Evolutionary conservation across 345 rosid genomes (phyloP), one percentile per base, ranked within the genome.

Genomic region (Salix arbutifolia): DNA sequence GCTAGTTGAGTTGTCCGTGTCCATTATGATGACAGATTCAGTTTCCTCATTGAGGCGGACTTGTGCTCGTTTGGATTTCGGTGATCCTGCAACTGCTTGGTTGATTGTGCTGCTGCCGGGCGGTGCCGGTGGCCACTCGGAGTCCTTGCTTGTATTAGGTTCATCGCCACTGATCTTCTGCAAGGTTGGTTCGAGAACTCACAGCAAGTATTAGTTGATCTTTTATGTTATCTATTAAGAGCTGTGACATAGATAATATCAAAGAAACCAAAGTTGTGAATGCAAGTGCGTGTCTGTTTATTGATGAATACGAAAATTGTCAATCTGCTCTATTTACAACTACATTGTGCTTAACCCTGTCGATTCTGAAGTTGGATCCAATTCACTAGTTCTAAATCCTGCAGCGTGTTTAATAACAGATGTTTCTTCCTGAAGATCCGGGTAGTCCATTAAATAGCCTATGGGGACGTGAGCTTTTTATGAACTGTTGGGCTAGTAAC

Each of bases 111-210:
- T 66, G 19, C 68, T 58, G 8, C 70, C 16, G 13, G 71, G 62
- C 5, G 85, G 67, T 21, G 80, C 61, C 16, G 82, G 77, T 5
- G 76, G 76, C 89, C 84, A 73, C 68, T 25, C 60, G n/a, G 10
- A 5, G 42, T 23, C 33, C n/a, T 21, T 30, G 77, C 30, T 69
- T 19, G 21, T 33, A 31, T 44, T 76, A 11, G 75, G 83, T 68
- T 76, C 73, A 21, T 72, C 28, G 25, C 68, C 25, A 1, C 70
- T 56, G 25, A 42, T 28, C 66, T 75, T 82, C 87, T 85, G 85
- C 82, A 80, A 71, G 61, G 26, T 75, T 58, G 66, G 75, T 73
- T 73, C 46, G 74, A 72, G 74, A 72, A 31, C 14, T 5, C 62
- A 21, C n/a, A 23, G 28, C 77, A 46, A 72, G 28, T 69, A 12